Percentiles rank a stretch among this genome's conserved stretches.
Evolutionary conservation across 176 grass and related monocot species (phyloP).

Genomic region (Oryza glaberrima): DNA sequence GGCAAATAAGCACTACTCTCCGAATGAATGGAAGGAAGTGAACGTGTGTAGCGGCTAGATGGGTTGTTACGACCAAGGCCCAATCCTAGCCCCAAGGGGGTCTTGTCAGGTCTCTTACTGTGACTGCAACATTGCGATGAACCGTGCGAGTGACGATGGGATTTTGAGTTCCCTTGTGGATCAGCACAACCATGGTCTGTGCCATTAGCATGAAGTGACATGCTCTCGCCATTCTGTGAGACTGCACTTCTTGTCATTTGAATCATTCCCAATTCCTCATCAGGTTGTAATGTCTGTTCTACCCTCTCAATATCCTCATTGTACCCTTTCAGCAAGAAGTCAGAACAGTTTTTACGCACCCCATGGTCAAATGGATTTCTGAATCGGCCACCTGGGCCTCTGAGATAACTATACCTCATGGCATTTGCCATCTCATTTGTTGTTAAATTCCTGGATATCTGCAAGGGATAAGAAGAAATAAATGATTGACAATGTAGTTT

Average conservation of each 20-base stretch:
- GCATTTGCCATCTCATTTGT: constrained; percentile 97
- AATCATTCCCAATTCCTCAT: constrained; percentile 70
- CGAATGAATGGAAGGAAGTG: constrained; percentile 59
- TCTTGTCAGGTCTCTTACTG: constrained; percentile 55
- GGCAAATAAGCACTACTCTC: constrained; percentile 42
- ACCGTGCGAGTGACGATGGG: constrained; percentile 36
- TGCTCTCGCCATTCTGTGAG: constrained; percentile 56
- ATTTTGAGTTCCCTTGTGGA: constrained; percentile 52
- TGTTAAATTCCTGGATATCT: constrained; percentile 94
- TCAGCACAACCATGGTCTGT: constrained; percentile 58
- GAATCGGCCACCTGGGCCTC: constrained; percentile 77
- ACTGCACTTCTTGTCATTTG: constrained; percentile 57
- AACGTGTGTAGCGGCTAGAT: constrained; percentile 52
- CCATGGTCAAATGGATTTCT: constrained; percentile 94
- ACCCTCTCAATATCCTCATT: constrained; percentile 72
- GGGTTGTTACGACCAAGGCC: constrained; percentile 70
- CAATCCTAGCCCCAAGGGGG: constrained; percentile 62
- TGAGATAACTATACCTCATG: constrained; percentile 90
- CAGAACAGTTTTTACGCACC: constrained; percentile 78
- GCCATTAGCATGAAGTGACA: constrained; percentile 45
- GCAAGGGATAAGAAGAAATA: constrained; percentile 26
- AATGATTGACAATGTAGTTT: background rate
- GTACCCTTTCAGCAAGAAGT: constrained; percentile 86
- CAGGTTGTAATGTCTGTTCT: constrained; percentile 39
- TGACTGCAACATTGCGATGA: constrained; percentile 52